Base-by-base conservation (phyloP, 2,329 filamentous ascomycete species). In the Fusarium dlaminii region DNA sequence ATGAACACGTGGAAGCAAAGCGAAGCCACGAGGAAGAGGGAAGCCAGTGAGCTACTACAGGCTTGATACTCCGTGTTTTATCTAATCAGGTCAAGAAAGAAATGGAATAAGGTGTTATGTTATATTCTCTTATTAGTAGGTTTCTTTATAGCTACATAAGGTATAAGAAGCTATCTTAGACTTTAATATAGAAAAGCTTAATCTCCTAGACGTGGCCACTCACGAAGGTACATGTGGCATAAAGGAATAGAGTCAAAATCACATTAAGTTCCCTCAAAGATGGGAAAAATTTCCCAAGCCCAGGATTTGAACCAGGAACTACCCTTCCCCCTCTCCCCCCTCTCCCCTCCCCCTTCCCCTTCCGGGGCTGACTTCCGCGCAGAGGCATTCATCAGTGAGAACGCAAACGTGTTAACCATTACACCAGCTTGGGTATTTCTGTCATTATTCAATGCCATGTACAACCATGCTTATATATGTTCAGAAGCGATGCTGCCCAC, bases 1-100 rank as follows among this genome's bases (percentile, higher is more conserved):
- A 73, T 13, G 75, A 77, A 24, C 60, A 72, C 4, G 72, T 51
- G 3, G 55, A 64, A n/a, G 72, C 66, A 11, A 56, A 29, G 27
- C 36, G 45, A 40, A 34, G 17, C 20, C 22, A 27, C 3, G 45
- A 55, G 24, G 37, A 70, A 24, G 66, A 59, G 18, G 45, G n/a
- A 36, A 17, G 20, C 20, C 30, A 30, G 27, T 52, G n/a, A 54
- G 13, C 40, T 17, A 39, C 40, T 17, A 39, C 5, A 17, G 12
- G 22, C 17, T 39, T 20, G n/a, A 12, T 18, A 29, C 20, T 10
- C 13, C 4, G 7, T 29, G 20, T 27, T 22, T 46, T 20, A n/a
- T n/a, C n/a, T n/a, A 1, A 14, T 20, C 9, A 2, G 13, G 22
- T 29, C 11, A 24, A 17, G 20, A 36, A 29, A 22, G n/a, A 48